phyloP scores from a whole-genome alignment of 495 filamentous ascomycete species.

The Rhizodiscina lignyota region DNA sequence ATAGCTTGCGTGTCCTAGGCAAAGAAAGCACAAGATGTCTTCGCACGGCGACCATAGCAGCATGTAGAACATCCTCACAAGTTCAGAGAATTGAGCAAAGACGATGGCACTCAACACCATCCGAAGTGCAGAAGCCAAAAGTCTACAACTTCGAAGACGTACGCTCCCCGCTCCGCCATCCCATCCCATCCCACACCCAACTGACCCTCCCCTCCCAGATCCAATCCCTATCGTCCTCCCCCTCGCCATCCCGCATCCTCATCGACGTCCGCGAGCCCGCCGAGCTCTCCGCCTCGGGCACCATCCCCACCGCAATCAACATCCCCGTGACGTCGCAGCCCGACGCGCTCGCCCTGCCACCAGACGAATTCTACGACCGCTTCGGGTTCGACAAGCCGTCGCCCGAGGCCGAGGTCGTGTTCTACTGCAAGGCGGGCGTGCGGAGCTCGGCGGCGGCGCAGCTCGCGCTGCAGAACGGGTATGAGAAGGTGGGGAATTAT shows the following conservation, averaged over 20 bases:
- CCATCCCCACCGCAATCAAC: constrained; percentile 64
- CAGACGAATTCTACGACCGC: constrained; percentile 61
- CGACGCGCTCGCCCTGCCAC: constrained; percentile 56
- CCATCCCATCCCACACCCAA: too few species aligned
- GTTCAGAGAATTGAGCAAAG: too few species aligned
- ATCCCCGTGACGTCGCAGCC: constrained; percentile 63
- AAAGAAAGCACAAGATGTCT: too few species aligned
- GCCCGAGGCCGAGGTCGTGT: constrained; percentile 45
- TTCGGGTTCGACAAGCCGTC: constrained; percentile 51
- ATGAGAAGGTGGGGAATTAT: constrained; percentile 61
- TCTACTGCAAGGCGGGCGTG: constrained; percentile 89
- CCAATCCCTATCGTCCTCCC: background rate
- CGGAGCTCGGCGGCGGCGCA: constrained; percentile 64
- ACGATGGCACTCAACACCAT: too few species aligned
- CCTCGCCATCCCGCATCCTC: background rate
- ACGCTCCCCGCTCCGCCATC: too few species aligned
- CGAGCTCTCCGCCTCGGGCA: constrained; percentile 47
- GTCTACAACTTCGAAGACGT: too few species aligned
- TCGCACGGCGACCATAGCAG: too few species aligned
- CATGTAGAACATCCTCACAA: too few species aligned
- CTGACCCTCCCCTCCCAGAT: too few species aligned
- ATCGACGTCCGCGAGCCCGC: constrained; percentile 70
- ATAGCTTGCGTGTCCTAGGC: too few species aligned
- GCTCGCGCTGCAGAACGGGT: constrained; percentile 63
- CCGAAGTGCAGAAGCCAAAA: too few species aligned